phyloP scores from a whole-genome alignment of 805 yeast species.

The Candida chilensis region DNA sequence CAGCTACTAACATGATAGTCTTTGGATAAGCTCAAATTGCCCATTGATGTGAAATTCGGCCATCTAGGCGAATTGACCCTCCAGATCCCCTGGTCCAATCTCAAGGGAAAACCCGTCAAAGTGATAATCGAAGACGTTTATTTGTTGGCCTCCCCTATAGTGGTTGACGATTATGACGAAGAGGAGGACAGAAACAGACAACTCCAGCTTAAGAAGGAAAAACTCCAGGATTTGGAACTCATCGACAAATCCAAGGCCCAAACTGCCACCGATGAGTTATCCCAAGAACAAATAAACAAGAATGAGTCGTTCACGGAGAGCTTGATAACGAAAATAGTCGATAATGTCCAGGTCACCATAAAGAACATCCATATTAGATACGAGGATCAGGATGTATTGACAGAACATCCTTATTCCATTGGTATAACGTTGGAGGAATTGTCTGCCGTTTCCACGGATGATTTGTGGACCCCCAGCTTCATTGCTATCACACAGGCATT shows the following conservation, averaged over 20 bases:
- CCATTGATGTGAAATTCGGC: conserved; percentile 83
- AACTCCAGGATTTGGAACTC: conserved; percentile 58
- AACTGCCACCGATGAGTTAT: conserved; percentile 11
- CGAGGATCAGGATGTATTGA: conserved; percentile 69
- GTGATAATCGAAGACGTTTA: conserved; percentile 81
- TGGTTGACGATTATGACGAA: conserved; percentile 41
- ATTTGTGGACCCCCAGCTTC: conserved; percentile 77
- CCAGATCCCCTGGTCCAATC: conserved; percentile 95
- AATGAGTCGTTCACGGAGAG: conserved; percentile 84
- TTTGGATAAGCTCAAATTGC: conserved; percentile 75
- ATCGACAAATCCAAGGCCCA: conserved; percentile 37
- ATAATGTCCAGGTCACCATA: conserved; percentile 85
- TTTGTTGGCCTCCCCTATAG: conserved; percentile 69
- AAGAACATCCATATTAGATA: conserved; percentile 87
- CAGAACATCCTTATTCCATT: conserved; percentile 68
- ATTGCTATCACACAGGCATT: conserved; percentile 59
- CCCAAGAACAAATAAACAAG: conserved; percentile 31
- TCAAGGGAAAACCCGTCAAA: conserved; percentile 88
- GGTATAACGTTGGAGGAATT: conserved; percentile 81
- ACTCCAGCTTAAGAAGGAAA: conserved; percentile 55
- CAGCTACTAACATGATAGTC: conserved; percentile 27
- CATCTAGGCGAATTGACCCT: conserved; percentile 81
- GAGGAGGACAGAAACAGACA: conserved; percentile 54
- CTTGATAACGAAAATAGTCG: conserved; percentile 81
- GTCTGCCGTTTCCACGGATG: conserved; percentile 87